Base-by-base conservation (phyloP, 1,284 basidiomycete species). In the Malassezia nana region DNA sequence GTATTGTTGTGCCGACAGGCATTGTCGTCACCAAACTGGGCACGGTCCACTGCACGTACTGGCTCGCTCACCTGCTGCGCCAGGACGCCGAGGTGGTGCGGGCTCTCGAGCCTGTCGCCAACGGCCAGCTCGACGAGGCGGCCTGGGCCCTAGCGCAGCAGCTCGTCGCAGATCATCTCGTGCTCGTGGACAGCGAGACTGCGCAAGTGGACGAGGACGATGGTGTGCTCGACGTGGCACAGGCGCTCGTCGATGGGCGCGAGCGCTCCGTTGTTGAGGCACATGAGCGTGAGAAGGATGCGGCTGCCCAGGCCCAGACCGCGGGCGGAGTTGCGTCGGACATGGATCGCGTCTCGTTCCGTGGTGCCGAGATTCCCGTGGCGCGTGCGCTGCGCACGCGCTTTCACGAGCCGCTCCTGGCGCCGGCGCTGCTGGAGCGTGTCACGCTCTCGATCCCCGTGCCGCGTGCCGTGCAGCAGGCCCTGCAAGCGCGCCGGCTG, bases 221-320 rank as follows among this genome's bases (percentile, higher is more conserved):
- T 58, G 89, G 87, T 12, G 78, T 88, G 31, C 77, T 80, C 50
- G 79, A 81, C 53, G 77, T 80, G 5, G 78, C 79, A 1, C 78
- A 79, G 57, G 78, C 75, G 56, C 75, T 75, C 47, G 78, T 76
- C 4, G 62, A 57, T 4, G 58, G 63, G 13, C 45, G 57, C 22
- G 57, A 47, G 31, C 40, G 49, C 28, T 49, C 57, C 8, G 62
- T 53, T 12, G 62, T 64, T 16, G 50, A 55, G 24, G 60, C 59
- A 7, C 62, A 58, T 3, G 48, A 65, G 4, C 61, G 69, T 42
- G 65, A 73, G 51, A 57, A 63, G 60, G 39, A 69, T 64, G 25
- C 87, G 84, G 15, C 84, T 64, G 85, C 87, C 74, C 84, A 84
- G 1, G 81, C 87, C 31, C 86, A 18, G 9, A 25, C n/a, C 3